Evolutionary conservation across 257 asterid genomes (phyloP), one percentile per base, ranked within the genome.

Genomic region (Handroanthus guayacan): DNA sequence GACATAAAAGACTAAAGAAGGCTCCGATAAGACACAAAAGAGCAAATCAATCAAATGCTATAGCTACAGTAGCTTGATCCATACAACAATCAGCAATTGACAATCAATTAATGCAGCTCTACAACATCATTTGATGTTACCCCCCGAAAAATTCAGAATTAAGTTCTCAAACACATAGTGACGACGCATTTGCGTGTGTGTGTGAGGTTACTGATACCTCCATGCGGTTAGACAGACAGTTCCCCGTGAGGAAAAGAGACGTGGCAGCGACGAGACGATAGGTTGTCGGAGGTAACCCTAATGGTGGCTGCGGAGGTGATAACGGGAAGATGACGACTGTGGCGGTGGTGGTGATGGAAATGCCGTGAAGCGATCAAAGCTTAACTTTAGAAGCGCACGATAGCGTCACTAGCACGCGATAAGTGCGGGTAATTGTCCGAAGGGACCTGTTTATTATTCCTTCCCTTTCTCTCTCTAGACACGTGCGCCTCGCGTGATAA

Each of bases 141-240:
- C 57, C 73, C 61, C 74, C 60, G 0, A 43, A 60, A 67, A 74
- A 16, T 25, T 48, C 63, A 47, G 37, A 52, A 62, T 3, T n/a
- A 50, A 47, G 14, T 52, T 72, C 79, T 47, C 67, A 50, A 55
- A 56, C 54, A 20, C 34, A 9, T 9, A 44, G 11, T 41, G 13
- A 43, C 9, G 45, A 43, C 4, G 70, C n/a, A 61, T 3, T n/a
- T 11, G 51, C 48, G 64, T 3, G 62, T 7, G 74, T 1, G 62
- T 16, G 61, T 45, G 62, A 31, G 71, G 70, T 45, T 54, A 63
- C 3, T 5, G 6, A 55, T 80, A 95, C 99, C 97, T 95, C 97
- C 97, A 95, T 92, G 62, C 83, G 80, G 11, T 86, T 77, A 81
- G 82, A 80, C 72, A 85, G 84, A 77, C 88, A 74, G 69, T 85